Base-by-base conservation (phyloP, 1,284 basidiomycete species). In the Puccinia novopanici region DNA sequence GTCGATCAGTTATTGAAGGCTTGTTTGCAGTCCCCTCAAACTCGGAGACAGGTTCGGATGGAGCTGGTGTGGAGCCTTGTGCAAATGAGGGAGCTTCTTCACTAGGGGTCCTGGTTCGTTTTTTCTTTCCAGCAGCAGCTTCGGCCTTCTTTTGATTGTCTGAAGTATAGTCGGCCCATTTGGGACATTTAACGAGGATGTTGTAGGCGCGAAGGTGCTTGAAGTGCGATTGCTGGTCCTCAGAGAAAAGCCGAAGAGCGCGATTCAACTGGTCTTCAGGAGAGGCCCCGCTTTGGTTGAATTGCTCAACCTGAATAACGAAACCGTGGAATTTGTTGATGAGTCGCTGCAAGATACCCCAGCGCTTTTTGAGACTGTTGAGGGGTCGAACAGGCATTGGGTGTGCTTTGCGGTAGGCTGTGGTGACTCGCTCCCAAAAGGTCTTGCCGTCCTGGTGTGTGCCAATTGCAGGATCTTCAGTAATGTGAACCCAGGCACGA, bases 311-410 rank as follows among this genome's bases (percentile, higher is more conserved):
- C 10, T 45, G 65, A 22, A 40, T 67, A 8, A 67, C 17, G 48
- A 22, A 67, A 24, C 22, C 65, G 12, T n/a, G 40, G 30, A 67
- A 67, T 45, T 67, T 67, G 24, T 45, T 67, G 65, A 67, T 67
- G 19, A 30, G 13, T 42, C 12, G 24, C 24, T 67, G 65, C 19
- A 67, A 67, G 30, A 27, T 6, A 4, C 10, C 30, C 17, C 65
- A 45, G 12, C 40, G 9, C 30, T 10, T n/a, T 22, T 67, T 67
- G 10, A 42, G 48, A 5, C 37, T 61, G 13, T 30, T 30, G 19
- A 30, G 34, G 13, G 59, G 12, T 12, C 59, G 24, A 37, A 15
- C 12, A 15, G 59, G 24, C 3, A 24, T 17, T 12, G 37, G 37
- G 3, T 6, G 48, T 19, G 17, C 24, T 19, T 34, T 54, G 70